Evolutionary conservation across 2,329 filamentous ascomycete genomes (phyloP).

Genomic region (Aspergillus novoparasiticus): DNA sequence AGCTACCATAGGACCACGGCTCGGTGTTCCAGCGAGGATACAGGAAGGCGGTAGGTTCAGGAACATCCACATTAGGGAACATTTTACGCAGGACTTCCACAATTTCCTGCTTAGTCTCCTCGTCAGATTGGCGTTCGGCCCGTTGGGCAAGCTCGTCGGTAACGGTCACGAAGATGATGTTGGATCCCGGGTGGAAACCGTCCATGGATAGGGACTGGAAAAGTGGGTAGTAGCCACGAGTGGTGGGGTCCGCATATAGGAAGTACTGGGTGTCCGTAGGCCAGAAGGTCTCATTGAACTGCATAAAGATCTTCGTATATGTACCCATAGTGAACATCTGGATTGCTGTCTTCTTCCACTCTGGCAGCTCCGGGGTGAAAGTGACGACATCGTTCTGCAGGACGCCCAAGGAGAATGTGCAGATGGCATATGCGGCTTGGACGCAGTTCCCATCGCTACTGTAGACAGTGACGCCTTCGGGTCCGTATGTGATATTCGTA

Average conservation of each 20-base stretch:
- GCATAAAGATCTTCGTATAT: conserved; percentile 73
- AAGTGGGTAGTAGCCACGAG: conserved; percentile 59
- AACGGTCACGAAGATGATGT: conserved; percentile 68
- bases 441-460: conserved; percentile 60
- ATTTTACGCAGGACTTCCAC: conserved; percentile 62
- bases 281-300: conserved; percentile 71
- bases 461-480: conserved; percentile 56
- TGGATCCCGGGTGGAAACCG: conserved; percentile 62
- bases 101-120: conserved; percentile 59
- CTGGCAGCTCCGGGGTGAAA: conserved; percentile 62
- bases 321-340: conserved; percentile 69
- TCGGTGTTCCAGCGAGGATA: conserved; percentile 62
- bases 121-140: conserved; percentile 62
- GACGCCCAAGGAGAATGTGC: conserved; percentile 69
- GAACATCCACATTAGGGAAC: conserved; percentile 60
- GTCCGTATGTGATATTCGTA: conserved; percentile 56
- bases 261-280: conserved; percentile 55
- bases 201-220: conserved; percentile 64
- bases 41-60: conserved; percentile 62
- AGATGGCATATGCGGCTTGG: conserved; percentile 63
- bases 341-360: conserved; percentile 67
- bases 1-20: conserved; percentile 61
- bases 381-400: conserved; percentile 62
- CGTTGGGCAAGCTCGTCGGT: conserved; percentile 59
- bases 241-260: conserved; percentile 54